These are phyloP conservation scores for Leccinum variabile DNA, from an alignment of 1,284 basidiomycete genomes.

Conservation along the genomic window DNA sequence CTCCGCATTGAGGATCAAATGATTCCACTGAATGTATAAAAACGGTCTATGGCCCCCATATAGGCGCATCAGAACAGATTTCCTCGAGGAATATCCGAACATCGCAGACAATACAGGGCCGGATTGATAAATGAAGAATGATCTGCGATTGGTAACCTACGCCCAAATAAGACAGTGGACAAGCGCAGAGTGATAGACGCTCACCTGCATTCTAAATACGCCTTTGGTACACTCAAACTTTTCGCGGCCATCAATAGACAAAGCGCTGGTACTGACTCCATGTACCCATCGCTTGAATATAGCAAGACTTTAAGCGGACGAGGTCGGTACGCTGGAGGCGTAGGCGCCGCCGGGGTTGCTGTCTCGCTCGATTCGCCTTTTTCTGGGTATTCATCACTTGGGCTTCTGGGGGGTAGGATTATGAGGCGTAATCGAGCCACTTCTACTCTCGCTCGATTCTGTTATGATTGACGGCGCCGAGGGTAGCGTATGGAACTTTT, in stretches of 20 bases:
- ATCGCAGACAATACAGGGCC: conserved; percentile 30
- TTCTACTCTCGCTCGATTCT: background rate
- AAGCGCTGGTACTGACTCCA: conserved; percentile 89
- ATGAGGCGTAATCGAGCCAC: conserved; percentile 1
- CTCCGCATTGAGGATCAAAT: no score
- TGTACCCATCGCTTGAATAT: conserved; percentile 83
- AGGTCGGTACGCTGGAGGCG: conserved; percentile 29
- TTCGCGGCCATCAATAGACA: conserved; percentile 85
- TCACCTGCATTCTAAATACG: conserved; percentile 80
- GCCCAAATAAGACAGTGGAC: background rate
- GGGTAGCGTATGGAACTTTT: background rate
- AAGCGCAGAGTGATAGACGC: background rate
- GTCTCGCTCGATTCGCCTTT: conserved; percentile 5
- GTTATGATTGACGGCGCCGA: background rate
- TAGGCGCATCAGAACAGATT: no score
- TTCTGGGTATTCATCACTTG: background rate
- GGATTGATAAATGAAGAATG: conserved; percentile 89
- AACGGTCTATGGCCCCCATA: no score
- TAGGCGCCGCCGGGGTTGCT: background rate
- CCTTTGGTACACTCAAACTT: conserved; percentile 75
- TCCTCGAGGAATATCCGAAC: no score
- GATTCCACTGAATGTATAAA: no score
- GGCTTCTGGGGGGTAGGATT: background rate
- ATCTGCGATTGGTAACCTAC: conserved; percentile 65
- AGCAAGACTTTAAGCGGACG: conserved; percentile 71